A percentile compares a stretch with the other conserved stretches of the same genome.
Conservation (phyloP, 257 asterid species). For the Nicotiana undulata region DNA sequence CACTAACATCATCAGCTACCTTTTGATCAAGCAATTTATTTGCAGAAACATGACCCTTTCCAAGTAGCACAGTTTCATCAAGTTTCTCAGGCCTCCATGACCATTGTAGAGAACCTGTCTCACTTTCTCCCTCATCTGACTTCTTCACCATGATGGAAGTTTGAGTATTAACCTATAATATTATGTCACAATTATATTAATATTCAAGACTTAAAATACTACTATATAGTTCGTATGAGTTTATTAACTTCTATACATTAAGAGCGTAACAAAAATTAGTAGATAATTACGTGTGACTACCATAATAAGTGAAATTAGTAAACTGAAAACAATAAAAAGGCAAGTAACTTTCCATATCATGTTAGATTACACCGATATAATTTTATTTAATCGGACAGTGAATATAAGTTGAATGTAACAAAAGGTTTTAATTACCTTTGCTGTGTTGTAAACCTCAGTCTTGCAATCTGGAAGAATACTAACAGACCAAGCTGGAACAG, state of each 20-base stretch:
- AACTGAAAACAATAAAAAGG: too few relatives aligned
- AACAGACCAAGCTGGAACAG: slow-evolving; percentile 75
- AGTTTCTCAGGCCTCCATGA: slow-evolving; percentile 38
- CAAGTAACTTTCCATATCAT: too few relatives aligned
- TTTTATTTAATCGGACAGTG: too few relatives aligned
- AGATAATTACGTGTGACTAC: too few relatives aligned
- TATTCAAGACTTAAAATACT: too few relatives aligned
- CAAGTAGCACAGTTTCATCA: slow-evolving; percentile 18
- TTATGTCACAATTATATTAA: not conserved
- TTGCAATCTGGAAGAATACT: slow-evolving; percentile 65
- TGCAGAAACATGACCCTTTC: slow-evolving; percentile 25
- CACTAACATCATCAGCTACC: slow-evolving; percentile 33
- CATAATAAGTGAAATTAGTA: too few relatives aligned
- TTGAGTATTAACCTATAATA: slow-evolving; percentile 45
- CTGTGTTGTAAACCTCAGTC: slow-evolving; percentile 54
- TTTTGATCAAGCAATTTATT: slow-evolving; percentile 36
- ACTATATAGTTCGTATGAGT: too few relatives aligned
- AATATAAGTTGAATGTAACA: too few relatives aligned
- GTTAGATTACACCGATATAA: too few relatives aligned
- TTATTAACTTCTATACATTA: too few relatives aligned
- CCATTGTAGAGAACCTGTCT: slow-evolving; percentile 33
- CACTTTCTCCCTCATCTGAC: slow-evolving; percentile 18
- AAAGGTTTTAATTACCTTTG: slow-evolving; percentile 28
- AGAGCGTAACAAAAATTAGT: too few relatives aligned
- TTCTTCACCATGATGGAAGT: slow-evolving; percentile 36